phyloP scores from a whole-genome alignment of 352 stramenopile genomes.

The Phytophthora pistaciae region DNA sequence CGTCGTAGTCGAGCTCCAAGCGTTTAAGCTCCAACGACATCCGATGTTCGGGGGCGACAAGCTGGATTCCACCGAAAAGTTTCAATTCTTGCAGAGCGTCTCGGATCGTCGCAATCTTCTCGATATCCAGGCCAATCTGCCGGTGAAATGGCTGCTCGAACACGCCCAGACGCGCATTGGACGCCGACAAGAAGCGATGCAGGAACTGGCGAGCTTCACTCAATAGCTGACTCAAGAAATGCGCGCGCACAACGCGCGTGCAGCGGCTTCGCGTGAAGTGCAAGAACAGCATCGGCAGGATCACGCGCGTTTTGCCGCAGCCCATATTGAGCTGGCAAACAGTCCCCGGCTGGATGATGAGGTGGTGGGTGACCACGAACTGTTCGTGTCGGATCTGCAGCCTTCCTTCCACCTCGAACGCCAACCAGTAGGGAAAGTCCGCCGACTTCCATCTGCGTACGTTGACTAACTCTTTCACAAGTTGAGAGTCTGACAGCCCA shows the following conservation, averaged over 20 bases:
- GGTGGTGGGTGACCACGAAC: conserved; percentile 72
- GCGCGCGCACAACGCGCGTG: conserved; percentile 50
- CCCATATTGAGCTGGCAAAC: conserved; percentile 92
- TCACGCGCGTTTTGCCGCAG: conserved; percentile 85
- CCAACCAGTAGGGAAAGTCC: conserved; percentile 82
- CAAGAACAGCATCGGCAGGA: conserved; percentile 91
- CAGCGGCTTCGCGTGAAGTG: conserved; percentile 47
- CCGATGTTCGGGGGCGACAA: conserved; percentile 88
- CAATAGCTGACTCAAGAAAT: conserved; percentile 72
- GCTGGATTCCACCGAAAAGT: conserved; percentile 52
- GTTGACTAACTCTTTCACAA: conserved; percentile 65
- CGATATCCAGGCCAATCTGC: conserved; percentile 44
- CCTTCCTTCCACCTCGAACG: conserved; percentile 86
- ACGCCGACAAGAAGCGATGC: conserved; percentile 60
- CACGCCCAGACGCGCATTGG: conserved; percentile 50
- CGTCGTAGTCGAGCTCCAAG: conserved; percentile 16
- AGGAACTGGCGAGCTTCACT: conserved; percentile 76
- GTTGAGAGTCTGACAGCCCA: conserved; percentile 23
- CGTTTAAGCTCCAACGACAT: conserved; percentile 91
- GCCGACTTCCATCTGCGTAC: conserved; percentile 52
- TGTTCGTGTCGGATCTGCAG: conserved; percentile 89
- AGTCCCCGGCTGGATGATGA: conserved; percentile 68
- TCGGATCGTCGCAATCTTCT: conserved; percentile 38
- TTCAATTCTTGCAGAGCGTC: conserved; percentile 50
- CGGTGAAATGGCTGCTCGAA: conserved; percentile 80